Base-by-base conservation (phyloP, 768 basidiomycete species). In the Dioszegia crocea region DNA sequence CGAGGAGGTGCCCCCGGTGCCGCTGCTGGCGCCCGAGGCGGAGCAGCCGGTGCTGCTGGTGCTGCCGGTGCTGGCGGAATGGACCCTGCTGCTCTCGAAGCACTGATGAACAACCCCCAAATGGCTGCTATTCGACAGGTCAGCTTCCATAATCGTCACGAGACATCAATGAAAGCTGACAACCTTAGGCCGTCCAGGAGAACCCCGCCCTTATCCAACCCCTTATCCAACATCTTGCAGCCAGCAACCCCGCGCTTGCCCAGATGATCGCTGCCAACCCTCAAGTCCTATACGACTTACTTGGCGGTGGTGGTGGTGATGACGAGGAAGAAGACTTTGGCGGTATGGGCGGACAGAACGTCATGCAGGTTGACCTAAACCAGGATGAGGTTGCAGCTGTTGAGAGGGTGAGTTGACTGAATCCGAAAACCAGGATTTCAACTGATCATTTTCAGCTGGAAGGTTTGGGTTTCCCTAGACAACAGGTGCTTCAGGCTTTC, bases 301-400 rank as follows among this genome's bases (percentile, higher is more conserved):
- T 96, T 33, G 85, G 82, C 26, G 80, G 70, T 14, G 74, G 61
- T 2, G 76, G 67, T 26, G 75, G 70, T 16, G 72, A 74, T 45
- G 79, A 73, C 30, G 78, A 71, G 9, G 77, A 72, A 9, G 80
- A 79, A 21, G 75, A 79, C n/a, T n/a, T n/a, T n/a, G n/a, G n/a
- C 24, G 62, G 63, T 5, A 40, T 36, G 44, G 38, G 51, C 14
- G 57, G 78, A 11, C 80, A 79, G 4, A 79, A 74, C 2, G 80
- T 86, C 1, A 79, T 97, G 61, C 83, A 84, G 58, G 66, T 74
- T 30, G 59, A 71, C 44, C 83, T 99, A 39, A 93, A 93, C 5
- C 81, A 82, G 38, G 91, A 96, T 61, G 96, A 99, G 77, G 81
- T 83, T 57, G 90, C 84, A 54, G 91, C 93, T 8, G 94, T 99